Evolutionary conservation across 106 monocot species (phyloP).

Genomic region (Apostasia shenzhenica): DNA sequence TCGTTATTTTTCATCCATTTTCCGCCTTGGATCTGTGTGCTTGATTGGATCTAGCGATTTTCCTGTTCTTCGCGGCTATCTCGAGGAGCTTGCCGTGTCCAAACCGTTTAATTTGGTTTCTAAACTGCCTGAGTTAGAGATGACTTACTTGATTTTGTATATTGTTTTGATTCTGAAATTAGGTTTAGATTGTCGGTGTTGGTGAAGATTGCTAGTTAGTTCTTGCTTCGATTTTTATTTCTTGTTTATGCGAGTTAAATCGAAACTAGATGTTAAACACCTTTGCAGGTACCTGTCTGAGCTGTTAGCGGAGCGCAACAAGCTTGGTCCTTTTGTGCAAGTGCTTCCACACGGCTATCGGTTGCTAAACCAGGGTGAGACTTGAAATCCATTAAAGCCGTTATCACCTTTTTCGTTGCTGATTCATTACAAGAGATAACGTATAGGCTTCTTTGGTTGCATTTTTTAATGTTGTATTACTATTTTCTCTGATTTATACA

Average conservation of each 20-base stretch:
- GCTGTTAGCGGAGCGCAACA: conserved; percentile 19
- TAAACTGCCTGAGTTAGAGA: background rate
- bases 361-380: conserved; percentile 21
- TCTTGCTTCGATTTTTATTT: background rate
- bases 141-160: background rate
- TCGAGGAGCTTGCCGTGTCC: too few relatives aligned
- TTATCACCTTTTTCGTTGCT: background rate
- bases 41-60: background rate
- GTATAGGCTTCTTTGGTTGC: too few relatives aligned
- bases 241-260: background rate
- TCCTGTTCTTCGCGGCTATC: background rate
- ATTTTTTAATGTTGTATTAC: too few relatives aligned
- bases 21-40: background rate
- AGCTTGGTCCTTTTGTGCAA: conserved; percentile 18
- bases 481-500: too few relatives aligned
- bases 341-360: conserved; percentile 22
- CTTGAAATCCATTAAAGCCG: background rate
- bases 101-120: too few relatives aligned
- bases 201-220: background rate
- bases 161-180: background rate
- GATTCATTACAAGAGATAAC: background rate
- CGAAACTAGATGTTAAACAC: background rate
- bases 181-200: background rate
- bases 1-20: background rate
- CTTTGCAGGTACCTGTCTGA: conserved; percentile 21